Percentiles rank a stretch among this genome's conserved stretches.
These are phyloP conservation scores for Phytophthora capsici DNA, from an alignment of 352 stramenopile genomes.

Conservation along the genomic window DNA sequence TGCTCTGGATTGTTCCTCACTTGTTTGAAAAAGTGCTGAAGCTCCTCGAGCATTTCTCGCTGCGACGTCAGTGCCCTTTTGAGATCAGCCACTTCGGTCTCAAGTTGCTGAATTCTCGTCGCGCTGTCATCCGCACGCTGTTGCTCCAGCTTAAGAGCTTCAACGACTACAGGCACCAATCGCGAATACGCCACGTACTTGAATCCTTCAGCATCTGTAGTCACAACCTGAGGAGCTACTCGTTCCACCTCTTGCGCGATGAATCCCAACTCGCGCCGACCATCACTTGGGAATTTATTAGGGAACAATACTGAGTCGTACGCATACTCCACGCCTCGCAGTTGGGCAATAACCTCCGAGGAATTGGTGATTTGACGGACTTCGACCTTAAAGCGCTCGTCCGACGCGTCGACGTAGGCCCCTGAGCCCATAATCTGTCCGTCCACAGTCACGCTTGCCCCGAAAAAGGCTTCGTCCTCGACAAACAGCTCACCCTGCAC, in stretches of 20 bases:
- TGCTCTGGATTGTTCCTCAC: neutral
- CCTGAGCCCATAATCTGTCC: constrained; percentile 91
- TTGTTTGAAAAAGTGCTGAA: constrained; percentile 7
- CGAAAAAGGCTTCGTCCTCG: constrained; percentile 83
- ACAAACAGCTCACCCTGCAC: constrained; percentile 87
- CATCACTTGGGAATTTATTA: constrained; percentile 39
- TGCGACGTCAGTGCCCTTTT: constrained; percentile 21
- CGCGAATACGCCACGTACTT: constrained; percentile 90
- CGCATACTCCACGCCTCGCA: constrained; percentile 78
- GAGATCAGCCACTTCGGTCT: constrained; percentile 24
- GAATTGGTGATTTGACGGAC: constrained; percentile 57
- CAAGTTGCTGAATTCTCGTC: constrained; percentile 18
- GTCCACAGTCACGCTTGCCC: constrained; percentile 83
- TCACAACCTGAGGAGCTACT: constrained; percentile 85
- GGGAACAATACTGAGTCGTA: constrained; percentile 56
- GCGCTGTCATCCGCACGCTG: constrained; percentile 24
- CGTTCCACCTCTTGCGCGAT: constrained; percentile 88
- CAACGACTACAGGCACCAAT: constrained; percentile 80
- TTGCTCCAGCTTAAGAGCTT: constrained; percentile 70
- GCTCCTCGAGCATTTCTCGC: constrained; percentile 21
- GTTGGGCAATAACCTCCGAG: constrained; percentile 47
- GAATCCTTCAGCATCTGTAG: constrained; percentile 68
- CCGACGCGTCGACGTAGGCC: constrained; percentile 91
- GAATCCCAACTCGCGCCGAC: constrained; percentile 80
- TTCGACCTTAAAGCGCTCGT: constrained; percentile 87